Evolutionary conservation across 1,284 basidiomycete species (phyloP).

Genomic region (Cryptococcus sp.): DNA sequence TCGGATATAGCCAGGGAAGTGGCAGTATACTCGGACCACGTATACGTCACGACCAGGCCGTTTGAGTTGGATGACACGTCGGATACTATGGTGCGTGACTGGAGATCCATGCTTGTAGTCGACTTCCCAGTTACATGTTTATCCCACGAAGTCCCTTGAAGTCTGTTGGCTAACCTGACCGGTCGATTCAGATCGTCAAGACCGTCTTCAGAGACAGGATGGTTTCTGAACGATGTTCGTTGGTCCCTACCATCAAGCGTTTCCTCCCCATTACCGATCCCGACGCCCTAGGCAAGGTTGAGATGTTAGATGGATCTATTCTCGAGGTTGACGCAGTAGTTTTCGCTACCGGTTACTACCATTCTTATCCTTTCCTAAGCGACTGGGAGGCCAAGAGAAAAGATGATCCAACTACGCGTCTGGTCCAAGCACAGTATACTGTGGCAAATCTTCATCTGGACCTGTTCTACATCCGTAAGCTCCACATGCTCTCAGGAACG

Average conservation of each 20-base stretch:
- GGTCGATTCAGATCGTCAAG: conserved; percentile 3
- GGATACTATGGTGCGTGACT: background rate
- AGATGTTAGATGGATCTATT: conserved; percentile 53
- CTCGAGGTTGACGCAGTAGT: conserved; percentile 54
- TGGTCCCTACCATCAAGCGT: conserved; percentile 37
- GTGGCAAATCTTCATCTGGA: conserved; percentile 56
- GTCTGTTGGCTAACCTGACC: too few relatives aligned
- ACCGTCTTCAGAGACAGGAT: conserved; percentile 3
- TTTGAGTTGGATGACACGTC: conserved; percentile 5
- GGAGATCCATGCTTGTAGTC: too few relatives aligned
- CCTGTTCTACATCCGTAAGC: conserved; percentile 50
- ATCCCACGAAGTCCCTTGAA: too few relatives aligned
- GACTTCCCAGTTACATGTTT: too few relatives aligned
- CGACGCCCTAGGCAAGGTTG: conserved; percentile 36
- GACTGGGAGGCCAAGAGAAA: conserved; percentile 44
- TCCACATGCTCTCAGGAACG: too few relatives aligned
- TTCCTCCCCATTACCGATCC: conserved; percentile 26
- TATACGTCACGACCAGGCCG: conserved; percentile 10
- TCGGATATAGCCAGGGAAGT: conserved; percentile 53
- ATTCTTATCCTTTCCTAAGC: conserved; percentile 56
- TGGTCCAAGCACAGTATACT: conserved; percentile 4
- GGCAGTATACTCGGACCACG: background rate
- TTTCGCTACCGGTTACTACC: conserved; percentile 55
- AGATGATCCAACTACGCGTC: background rate
- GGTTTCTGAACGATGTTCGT: background rate